Conservation (phyloP, 495 filamentous ascomycete species). For the Hyaloscypha hepaticicola region DNA sequence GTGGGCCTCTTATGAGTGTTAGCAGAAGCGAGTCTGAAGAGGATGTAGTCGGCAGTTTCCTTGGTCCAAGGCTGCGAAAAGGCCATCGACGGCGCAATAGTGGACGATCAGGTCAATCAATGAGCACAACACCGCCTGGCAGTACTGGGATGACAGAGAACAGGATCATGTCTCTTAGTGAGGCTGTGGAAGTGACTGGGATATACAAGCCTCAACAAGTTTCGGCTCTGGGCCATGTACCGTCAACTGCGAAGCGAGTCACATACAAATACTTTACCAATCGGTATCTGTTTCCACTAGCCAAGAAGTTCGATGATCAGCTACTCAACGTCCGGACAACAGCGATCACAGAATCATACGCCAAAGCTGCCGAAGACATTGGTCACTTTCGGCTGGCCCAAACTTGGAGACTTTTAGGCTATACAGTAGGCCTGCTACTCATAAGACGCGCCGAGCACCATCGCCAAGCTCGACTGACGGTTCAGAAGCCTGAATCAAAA, state of each 20-base stretch:
- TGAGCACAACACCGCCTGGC: constrained; percentile 62
- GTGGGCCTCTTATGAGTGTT: constrained; percentile 46
- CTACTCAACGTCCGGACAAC: constrained; percentile 41
- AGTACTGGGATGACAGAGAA: constrained; percentile 44
- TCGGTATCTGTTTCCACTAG: constrained; percentile 52
- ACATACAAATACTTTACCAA: constrained; percentile 59
- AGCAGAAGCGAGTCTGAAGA: constrained; percentile 70
- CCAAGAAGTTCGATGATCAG: constrained; percentile 37
- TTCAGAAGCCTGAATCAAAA: constrained; percentile 15
- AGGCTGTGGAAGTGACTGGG: constrained; percentile 57
- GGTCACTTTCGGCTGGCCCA: constrained; percentile 65
- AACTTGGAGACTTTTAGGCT: constrained; percentile 71
- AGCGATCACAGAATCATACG: constrained; percentile 60
- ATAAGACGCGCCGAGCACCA: constrained; percentile 57
- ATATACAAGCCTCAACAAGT: constrained; percentile 56
- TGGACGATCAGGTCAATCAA: constrained; percentile 36
- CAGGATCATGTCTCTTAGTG: constrained; percentile 57
- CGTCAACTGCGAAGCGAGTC: constrained; percentile 50
- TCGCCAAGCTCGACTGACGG: constrained; percentile 40
- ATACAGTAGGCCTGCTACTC: constrained; percentile 60
- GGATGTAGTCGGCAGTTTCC: constrained; percentile 58
- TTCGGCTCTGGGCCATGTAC: constrained; percentile 60
- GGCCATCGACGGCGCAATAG: constrained; percentile 40
- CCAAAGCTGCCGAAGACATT: constrained; percentile 56
- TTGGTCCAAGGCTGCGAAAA: constrained; percentile 48